phyloP scores from a whole-genome alignment of 768 basidiomycete genomes.

The Ramaria rubella region DNA sequence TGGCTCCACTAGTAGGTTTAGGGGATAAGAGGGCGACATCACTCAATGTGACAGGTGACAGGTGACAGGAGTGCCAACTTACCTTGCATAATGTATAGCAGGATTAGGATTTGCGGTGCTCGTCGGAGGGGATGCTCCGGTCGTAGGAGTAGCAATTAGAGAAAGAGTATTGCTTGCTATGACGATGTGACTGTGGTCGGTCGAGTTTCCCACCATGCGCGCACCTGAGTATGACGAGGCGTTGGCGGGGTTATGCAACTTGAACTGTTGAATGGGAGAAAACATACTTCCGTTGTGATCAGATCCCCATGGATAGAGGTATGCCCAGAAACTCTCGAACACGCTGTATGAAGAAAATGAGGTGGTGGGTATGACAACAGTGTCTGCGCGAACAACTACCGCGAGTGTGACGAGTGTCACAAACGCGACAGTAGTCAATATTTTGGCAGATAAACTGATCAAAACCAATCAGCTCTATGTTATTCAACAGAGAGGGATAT shows the following conservation, averaged over 20 bases:
- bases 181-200: slow-evolving; percentile 34
- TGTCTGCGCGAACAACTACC: not conserved
- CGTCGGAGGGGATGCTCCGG: slow-evolving; percentile 29
- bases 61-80: not conserved
- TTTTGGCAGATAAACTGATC: not conserved
- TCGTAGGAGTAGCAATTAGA: slow-evolving; percentile 37
- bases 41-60: no score
- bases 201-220: slow-evolving; percentile 37
- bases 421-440: not conserved
- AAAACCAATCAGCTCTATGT: not conserved
- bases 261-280: not conserved
- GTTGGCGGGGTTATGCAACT: not conserved
- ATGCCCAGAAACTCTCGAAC: slow-evolving; percentile 36
- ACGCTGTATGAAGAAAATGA: slow-evolving; percentile 35
- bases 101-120: slow-evolving; percentile 36
- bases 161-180: slow-evolving; percentile 33
- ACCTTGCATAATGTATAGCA: slow-evolving; percentile 39
- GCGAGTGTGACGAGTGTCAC: not conserved
- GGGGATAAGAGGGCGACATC: not conserved
- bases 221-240: slow-evolving; percentile 33
- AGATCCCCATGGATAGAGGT: slow-evolving; percentile 42
- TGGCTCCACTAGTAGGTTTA: slow-evolving; percentile 26
- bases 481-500: no score
- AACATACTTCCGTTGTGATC: slow-evolving; percentile 41
- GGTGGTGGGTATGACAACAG: slow-evolving; percentile 29